Evolutionary conservation across 192 early-diverging fungal genomes (phyloP).

Genomic region (Paraglomus brasilianum): DNA sequence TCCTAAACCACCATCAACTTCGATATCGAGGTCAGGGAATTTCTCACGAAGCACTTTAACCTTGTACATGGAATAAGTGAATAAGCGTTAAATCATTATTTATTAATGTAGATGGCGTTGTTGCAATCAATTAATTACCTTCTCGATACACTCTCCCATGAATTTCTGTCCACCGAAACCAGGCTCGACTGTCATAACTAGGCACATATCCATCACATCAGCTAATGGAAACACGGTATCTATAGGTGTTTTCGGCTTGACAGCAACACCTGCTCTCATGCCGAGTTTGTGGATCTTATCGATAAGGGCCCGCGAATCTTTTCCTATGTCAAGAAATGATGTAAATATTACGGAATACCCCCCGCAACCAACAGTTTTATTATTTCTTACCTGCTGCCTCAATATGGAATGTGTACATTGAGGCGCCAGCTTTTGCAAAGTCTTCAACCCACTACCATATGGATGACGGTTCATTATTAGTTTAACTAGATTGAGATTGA

Average conservation of each 20-base stretch:
- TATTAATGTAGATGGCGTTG: neutral
- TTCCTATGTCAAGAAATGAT: neutral
- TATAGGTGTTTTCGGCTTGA: conserved; percentile 87
- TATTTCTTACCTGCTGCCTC: conserved; percentile 69
- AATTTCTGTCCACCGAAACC: conserved; percentile 97
- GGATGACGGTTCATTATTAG: too few relatives aligned
- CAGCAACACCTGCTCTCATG: conserved; percentile 91
- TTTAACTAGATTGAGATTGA: too few relatives aligned
- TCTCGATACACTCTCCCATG: conserved; percentile 84
- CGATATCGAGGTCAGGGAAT: conserved; percentile 88
- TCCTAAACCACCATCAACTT: conserved; percentile 93
- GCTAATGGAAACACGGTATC: conserved; percentile 57
- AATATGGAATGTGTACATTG: conserved; percentile 88
- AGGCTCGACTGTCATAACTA: conserved; percentile 97
- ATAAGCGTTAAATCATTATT: neutral
- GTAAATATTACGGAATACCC: neutral
- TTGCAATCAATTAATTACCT: conserved; percentile 52
- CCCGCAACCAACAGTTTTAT: neutral
- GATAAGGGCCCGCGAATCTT: conserved; percentile 73
- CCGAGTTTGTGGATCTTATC: conserved; percentile 74
- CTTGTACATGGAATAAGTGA: conserved; percentile 26
- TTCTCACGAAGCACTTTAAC: conserved; percentile 63
- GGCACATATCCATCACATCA: conserved; percentile 76
- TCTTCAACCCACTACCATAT: conserved; percentile 81
- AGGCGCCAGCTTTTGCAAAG: conserved; percentile 86